Conservation (phyloP, 768 basidiomycete species). For the Naematelia encephala region DNA sequence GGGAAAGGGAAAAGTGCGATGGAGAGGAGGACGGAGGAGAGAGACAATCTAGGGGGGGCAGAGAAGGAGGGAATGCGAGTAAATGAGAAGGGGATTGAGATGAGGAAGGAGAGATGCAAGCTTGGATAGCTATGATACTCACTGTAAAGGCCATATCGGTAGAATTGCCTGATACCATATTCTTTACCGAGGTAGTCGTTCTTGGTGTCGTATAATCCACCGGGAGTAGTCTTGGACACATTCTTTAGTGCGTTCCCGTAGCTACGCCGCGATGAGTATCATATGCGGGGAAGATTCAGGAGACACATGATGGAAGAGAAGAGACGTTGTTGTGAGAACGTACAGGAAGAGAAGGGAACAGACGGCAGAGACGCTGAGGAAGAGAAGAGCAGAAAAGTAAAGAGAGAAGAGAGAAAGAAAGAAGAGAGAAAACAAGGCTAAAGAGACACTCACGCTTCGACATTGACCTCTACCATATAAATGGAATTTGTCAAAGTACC, state of each 20-base stretch:
- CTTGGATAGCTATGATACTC: slow-evolving; percentile 9
- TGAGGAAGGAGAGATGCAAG: neutral
- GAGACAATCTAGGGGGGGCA: neutral
- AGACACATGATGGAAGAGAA: neutral
- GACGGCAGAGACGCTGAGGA: neutral
- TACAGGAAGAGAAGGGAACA: neutral
- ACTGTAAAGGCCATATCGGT: slow-evolving; percentile 48
- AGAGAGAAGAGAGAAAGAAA: neutral
- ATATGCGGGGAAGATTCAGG: neutral
- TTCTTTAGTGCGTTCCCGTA: slow-evolving; percentile 27
- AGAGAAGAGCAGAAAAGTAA: neutral
- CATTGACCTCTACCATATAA: slow-evolving; percentile 43
- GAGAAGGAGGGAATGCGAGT: neutral
- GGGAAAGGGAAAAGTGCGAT: neutral
- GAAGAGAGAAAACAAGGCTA: neutral
- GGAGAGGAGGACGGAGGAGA: neutral
- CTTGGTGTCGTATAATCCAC: slow-evolving; percentile 38
- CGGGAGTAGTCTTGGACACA: slow-evolving; percentile 28
- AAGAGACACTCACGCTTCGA: slow-evolving; percentile 32
- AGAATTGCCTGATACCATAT: slow-evolving; percentile 41
- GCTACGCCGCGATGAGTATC: slow-evolving; percentile 1
- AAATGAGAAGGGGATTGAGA: neutral
- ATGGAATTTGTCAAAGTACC: slow-evolving; percentile 36
- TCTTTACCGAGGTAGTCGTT: slow-evolving; percentile 35
- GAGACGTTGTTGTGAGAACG: neutral